Percentiles rank a stretch among this genome's conserved stretches.
Conservation (phyloP, 164 flowering plant species). For the Umbellularia californica region DNA sequence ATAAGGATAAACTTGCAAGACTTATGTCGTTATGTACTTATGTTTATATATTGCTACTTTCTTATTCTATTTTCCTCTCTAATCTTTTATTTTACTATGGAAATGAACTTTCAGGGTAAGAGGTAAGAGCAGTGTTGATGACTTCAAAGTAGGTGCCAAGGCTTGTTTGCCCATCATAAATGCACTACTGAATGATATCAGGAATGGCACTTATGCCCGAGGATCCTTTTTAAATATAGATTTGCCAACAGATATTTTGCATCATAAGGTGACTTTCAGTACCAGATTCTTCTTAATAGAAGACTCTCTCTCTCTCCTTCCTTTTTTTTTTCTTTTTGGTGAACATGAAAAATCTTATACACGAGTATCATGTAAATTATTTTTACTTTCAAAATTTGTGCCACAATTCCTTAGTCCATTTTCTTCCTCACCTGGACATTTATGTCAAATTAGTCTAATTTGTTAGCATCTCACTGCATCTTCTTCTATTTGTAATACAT, state of each 20-base stretch:
- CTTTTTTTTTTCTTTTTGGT: too few species aligned
- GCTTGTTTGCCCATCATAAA: conserved; percentile 75
- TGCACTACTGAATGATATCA: conserved; percentile 53
- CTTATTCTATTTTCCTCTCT: neutral
- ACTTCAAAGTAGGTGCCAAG: conserved; percentile 71
- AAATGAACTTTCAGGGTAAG: conserved; percentile 41
- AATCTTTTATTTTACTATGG: neutral
- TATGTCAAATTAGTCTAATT: neutral
- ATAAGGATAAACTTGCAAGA: too few species aligned
- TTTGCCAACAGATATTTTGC: conserved; percentile 39
- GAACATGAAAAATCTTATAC: too few species aligned
- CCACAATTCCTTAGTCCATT: neutral
- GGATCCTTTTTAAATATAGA: conserved; percentile 73
- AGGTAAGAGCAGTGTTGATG: conserved; percentile 57
- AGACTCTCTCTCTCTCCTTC: too few species aligned
- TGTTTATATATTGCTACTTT: too few species aligned
- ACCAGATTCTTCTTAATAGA: neutral
- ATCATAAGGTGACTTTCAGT: conserved; percentile 6
- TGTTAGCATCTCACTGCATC: neutral
- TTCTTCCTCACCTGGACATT: neutral
- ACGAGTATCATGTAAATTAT: too few species aligned
- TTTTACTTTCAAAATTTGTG: too few species aligned
- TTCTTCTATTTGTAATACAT: neutral
- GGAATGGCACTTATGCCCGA: conserved; percentile 44
- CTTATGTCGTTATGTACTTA: too few species aligned